Conservation (phyloP, 2,329 filamentous ascomycete species). For the Dactylellina leptospora region DNA sequence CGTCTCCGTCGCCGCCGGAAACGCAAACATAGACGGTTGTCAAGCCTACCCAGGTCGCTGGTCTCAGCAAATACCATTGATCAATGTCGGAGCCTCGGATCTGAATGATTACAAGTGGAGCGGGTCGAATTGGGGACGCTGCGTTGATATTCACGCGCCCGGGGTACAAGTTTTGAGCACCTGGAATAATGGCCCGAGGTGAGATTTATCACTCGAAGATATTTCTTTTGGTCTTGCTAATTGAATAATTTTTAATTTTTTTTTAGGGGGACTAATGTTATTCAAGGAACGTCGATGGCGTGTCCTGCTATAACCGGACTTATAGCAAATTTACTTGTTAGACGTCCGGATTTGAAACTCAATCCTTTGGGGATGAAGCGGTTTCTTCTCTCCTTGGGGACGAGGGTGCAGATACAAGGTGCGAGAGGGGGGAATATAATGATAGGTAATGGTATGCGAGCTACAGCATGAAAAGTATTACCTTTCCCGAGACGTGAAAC, state of each 20-base stretch:
- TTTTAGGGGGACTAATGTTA: conserved; percentile 64
- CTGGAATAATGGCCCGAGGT: conserved; percentile 64
- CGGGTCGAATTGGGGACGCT: conserved; percentile 63
- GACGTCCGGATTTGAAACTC: neutral
- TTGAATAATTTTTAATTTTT: too few relatives aligned
- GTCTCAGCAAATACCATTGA: conserved; percentile 59
- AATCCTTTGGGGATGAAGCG: neutral
- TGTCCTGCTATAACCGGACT: conserved; percentile 60
- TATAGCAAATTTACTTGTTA: conserved; percentile 52
- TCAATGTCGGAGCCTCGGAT: conserved; percentile 61
- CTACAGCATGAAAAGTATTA: too few relatives aligned
- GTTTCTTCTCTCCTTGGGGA: neutral
- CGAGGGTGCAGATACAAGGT: too few relatives aligned
- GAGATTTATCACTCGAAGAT: too few relatives aligned
- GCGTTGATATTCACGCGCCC: conserved; percentile 69
- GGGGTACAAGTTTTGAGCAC: conserved; percentile 66
- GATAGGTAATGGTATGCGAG: too few relatives aligned
- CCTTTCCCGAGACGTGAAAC: too few relatives aligned
- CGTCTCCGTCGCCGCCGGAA: conserved; percentile 62
- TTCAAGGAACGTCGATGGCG: conserved; percentile 65
- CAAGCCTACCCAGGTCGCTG: conserved; percentile 59
- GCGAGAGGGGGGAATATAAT: too few relatives aligned
- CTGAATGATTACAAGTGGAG: conserved; percentile 59
- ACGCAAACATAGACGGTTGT: conserved; percentile 57
- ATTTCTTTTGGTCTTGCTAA: too few relatives aligned